Evolutionary conservation across 2,329 filamentous ascomycete species (phyloP).

Genomic region (Torrubiella hemipterigena): DNA sequence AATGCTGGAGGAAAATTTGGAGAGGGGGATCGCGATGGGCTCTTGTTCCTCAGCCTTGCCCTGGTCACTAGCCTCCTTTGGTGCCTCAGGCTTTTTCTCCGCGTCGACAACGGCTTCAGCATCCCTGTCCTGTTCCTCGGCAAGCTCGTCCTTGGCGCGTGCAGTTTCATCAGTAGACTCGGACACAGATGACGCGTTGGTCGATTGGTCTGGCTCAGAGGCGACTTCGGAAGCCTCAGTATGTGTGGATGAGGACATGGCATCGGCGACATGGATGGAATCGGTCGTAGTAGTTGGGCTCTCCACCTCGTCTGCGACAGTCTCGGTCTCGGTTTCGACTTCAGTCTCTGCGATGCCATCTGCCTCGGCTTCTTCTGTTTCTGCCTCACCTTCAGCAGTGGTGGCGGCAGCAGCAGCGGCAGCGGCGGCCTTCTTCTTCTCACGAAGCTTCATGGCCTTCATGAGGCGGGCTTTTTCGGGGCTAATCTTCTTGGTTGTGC

Average conservation of each 20-base stretch:
- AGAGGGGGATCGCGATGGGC: conserved; percentile 19
- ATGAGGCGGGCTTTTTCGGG: conserved; percentile 86
- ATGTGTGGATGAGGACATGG: conserved; percentile 24
- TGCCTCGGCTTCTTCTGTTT: conserved; percentile 7
- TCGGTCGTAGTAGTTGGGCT: conserved; percentile 12
- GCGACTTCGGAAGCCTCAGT: conserved; percentile 35
- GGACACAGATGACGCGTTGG: conserved; percentile 51
- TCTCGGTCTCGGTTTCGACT: conserved; percentile 11
- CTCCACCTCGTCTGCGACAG: conserved; percentile 9
- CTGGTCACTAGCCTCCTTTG: conserved; percentile 3
- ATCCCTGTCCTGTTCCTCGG: conserved; percentile 7
- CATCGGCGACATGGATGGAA: conserved; percentile 27
- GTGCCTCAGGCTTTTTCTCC: conserved; percentile 4
- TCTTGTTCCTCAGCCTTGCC: conserved; percentile 1
- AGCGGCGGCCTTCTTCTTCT: conserved; percentile 51
- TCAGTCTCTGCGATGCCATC: conserved; percentile 8
- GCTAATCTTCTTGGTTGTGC: conserved; percentile 49
- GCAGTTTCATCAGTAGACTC: conserved; percentile 51
- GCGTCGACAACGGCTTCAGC: conserved; percentile 9
- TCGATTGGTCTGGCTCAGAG: conserved; percentile 47
- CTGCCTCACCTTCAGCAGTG: conserved; percentile 13
- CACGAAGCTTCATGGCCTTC: conserved; percentile 85
- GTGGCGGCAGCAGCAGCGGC: conserved; percentile 13
- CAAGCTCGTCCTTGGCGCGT: conserved; percentile 19
- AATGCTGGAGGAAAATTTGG: conserved; percentile 27